phyloP scores from a whole-genome alignment of 352 stramenopile species.

The Globisporangium paddicum region DNA sequence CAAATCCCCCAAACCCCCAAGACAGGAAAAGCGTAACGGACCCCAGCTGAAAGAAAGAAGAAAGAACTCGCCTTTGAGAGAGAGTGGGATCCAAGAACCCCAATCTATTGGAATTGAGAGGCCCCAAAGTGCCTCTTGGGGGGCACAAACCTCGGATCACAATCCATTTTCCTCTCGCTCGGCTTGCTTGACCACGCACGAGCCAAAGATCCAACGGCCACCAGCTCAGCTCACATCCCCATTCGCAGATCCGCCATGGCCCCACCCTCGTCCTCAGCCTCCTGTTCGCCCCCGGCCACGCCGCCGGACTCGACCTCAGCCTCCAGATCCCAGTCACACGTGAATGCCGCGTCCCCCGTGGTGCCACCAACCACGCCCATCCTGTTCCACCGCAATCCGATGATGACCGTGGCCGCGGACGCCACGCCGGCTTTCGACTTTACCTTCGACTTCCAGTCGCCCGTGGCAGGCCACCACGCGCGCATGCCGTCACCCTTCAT shows the following conservation, averaged over 20 bases:
- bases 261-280: background rate
- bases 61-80: constrained; percentile 1
- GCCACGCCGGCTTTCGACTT: constrained; percentile 5
- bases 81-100: too few relatives aligned
- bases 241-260: constrained; percentile 7
- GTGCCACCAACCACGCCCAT: background rate
- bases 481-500: constrained; percentile 30
- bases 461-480: constrained; percentile 27
- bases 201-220: constrained; percentile 6
- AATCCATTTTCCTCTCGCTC: constrained; percentile 4
- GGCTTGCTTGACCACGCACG: too few relatives aligned
- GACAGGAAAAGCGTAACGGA: constrained; percentile 1
- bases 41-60: constrained; percentile 1
- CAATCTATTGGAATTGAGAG: too few relatives aligned
- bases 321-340: background rate
- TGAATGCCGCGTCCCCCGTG: background rate
- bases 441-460: constrained; percentile 40
- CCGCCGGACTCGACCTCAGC: background rate
- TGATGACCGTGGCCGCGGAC: constrained; percentile 5
- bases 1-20: too few relatives aligned
- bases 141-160: background rate
- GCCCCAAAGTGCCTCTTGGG: constrained; percentile 1
- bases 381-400: background rate
- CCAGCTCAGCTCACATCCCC: background rate
- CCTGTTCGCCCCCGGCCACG: background rate